Evolutionary conservation across 345 rosid genomes (phyloP).

Genomic region (Euphorbia pulcherrima): DNA sequence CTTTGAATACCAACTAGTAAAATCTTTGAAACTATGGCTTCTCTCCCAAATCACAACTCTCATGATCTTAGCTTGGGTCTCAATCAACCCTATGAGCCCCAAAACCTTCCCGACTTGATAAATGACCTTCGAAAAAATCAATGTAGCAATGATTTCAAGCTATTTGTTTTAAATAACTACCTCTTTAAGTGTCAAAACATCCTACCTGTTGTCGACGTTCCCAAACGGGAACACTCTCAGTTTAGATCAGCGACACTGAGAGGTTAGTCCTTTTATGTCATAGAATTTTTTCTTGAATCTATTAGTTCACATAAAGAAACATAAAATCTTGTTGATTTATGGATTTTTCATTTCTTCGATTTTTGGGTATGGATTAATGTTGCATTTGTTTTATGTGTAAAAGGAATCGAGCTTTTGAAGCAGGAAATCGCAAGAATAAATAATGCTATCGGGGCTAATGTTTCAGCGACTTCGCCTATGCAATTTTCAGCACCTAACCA

Average conservation of each 20-base stretch:
- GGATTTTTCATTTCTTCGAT: background rate
- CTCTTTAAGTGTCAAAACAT: constrained; percentile 23
- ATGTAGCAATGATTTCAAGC: constrained; percentile 5
- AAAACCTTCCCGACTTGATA: constrained; percentile 3
- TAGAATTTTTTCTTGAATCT: background rate
- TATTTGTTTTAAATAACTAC: constrained; percentile 22
- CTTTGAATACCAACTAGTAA: too few relatives aligned
- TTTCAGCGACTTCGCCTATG: background rate
- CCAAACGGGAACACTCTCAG: too few relatives aligned
- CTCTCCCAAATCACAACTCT: background rate
- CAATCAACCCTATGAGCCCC: constrained; percentile 16
- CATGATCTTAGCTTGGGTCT: constrained; percentile 15
- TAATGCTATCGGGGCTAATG: constrained; percentile 7
- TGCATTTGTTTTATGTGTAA: background rate
- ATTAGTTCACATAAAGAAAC: background rate
- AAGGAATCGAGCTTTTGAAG: constrained; percentile 26
- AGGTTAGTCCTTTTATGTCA: constrained; percentile 12
- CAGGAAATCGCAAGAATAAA: constrained; percentile 18
- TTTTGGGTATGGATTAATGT: background rate
- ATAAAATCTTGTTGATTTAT: background rate
- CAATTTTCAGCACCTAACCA: constrained; percentile 11
- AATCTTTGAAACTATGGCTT: background rate
- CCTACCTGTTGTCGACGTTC: background rate
- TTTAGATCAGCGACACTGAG: constrained; percentile 18
- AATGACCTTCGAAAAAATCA: constrained; percentile 20